A percentile compares a stretch with the other conserved stretches of the same genome.
These are phyloP conservation scores for Schizopora paradoxa DNA, from an alignment of 1,284 basidiomycete genomes.

Conservation along the genomic window DNA sequence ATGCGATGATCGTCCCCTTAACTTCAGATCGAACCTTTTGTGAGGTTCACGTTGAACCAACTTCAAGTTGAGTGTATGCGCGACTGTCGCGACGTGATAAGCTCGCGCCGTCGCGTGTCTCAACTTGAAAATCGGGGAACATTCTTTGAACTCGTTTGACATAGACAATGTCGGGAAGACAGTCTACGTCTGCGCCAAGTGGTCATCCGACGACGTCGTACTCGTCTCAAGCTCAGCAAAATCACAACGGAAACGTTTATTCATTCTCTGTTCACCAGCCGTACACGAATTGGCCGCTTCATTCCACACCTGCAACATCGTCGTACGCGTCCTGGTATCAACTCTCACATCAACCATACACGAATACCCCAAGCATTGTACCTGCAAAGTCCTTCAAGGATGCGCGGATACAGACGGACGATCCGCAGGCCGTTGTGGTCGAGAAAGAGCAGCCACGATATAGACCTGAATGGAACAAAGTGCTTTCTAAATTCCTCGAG, in stretches of 20 bases:
- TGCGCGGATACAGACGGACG: constrained; percentile 3
- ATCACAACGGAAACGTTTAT: constrained; percentile 7
- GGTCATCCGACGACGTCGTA: too few relatives aligned
- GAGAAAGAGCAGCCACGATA: constrained; percentile 1
- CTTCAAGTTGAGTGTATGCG: too few relatives aligned
- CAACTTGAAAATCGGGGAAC: too few relatives aligned
- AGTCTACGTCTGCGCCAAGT: too few relatives aligned
- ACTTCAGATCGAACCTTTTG: too few relatives aligned
- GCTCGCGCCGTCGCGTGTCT: too few relatives aligned
- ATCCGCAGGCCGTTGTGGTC: neutral
- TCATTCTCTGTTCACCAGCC: constrained; percentile 17
- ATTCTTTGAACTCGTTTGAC: too few relatives aligned
- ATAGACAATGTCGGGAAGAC: too few relatives aligned
- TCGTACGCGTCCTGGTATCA: constrained; percentile 15
- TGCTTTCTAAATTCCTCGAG: constrained; percentile 48
- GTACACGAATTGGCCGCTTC: constrained; percentile 17
- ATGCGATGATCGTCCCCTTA: too few relatives aligned
- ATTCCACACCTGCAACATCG: constrained; percentile 4
- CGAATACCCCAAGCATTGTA: too few relatives aligned
- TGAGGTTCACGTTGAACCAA: too few relatives aligned
- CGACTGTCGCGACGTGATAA: too few relatives aligned
- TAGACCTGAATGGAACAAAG: constrained; percentile 54
- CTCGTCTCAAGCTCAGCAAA: neutral
- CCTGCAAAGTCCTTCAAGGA: constrained; percentile 10
- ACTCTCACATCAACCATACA: constrained; percentile 8